These are phyloP conservation scores for Pseudozyma pruni DNA, from an alignment of 1,284 basidiomycete genomes.

Conservation along the genomic window DNA sequence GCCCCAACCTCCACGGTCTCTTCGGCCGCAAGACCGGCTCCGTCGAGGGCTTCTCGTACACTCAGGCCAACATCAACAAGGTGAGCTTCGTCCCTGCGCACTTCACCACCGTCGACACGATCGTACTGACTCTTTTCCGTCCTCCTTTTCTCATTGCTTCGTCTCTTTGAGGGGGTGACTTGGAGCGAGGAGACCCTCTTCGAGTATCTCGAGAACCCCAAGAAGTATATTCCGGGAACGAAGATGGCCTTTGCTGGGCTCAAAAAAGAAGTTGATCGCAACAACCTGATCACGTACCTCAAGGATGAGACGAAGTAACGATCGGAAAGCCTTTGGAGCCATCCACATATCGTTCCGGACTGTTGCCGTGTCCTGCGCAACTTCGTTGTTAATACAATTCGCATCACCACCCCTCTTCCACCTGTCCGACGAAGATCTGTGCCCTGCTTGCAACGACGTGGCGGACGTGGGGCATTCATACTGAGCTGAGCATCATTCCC, in stretches of 20 bases:
- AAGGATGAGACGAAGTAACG: conserved; percentile 47
- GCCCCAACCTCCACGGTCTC: conserved; percentile 92
- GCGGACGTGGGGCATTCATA: too few relatives aligned
- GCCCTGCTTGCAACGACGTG: too few relatives aligned
- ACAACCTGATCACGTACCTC: conserved; percentile 63
- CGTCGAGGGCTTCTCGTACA: conserved; percentile 88
- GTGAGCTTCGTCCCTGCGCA: conserved; percentile 70
- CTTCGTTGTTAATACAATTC: too few relatives aligned
- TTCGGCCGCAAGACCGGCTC: conserved; percentile 89
- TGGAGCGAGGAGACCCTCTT: conserved; percentile 89
- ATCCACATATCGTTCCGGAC: too few relatives aligned
- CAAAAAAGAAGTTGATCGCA: conserved; percentile 66
- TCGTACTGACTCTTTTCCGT: background rate
- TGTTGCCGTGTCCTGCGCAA: too few relatives aligned
- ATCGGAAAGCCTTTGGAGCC: too few relatives aligned
- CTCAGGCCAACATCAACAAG: conserved; percentile 96
- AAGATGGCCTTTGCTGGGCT: conserved; percentile 59
- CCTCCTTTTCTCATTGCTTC: background rate
- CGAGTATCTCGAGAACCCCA: conserved; percentile 91
- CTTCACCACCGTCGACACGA: too few relatives aligned
- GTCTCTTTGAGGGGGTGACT: conserved; percentile 69
- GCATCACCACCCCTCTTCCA: too few relatives aligned
- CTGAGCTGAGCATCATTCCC: too few relatives aligned
- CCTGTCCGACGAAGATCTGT: too few relatives aligned
- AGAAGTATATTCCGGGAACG: conserved; percentile 76